Percentiles rank a stretch among this genome's conserved stretches.
These are phyloP conservation scores for Lignosus rhinocerotis DNA, from an alignment of 1,284 basidiomycete species.

Conservation along the genomic window DNA sequence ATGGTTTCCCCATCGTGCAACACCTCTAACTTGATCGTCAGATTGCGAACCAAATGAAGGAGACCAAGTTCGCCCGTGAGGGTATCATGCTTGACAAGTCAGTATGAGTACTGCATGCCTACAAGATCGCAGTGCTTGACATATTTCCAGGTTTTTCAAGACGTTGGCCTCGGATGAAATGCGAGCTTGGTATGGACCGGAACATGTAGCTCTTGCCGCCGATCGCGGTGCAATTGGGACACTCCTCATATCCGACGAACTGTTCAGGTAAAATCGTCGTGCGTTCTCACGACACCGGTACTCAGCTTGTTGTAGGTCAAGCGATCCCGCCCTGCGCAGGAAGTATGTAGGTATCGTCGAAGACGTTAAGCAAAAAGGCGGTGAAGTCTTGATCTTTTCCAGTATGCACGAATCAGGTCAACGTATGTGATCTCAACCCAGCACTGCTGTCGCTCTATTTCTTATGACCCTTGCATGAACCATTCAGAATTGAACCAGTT, in stretches of 20 bases:
- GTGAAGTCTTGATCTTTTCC: slow-evolving; percentile 94
- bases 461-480: no score
- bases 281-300: background rate
- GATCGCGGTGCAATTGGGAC: slow-evolving; percentile 94
- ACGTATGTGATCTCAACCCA: slow-evolving; percentile 53
- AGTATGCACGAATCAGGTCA: slow-evolving; percentile 99
- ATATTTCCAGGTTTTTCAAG: slow-evolving; percentile 81
- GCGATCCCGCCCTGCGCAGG: slow-evolving; percentile 74
- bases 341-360: slow-evolving; percentile 91
- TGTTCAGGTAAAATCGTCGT: slow-evolving; percentile 73
- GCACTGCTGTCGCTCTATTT: background rate
- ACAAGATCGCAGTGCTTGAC: background rate
- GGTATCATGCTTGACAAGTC: slow-evolving; percentile 89
- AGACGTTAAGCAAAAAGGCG: slow-evolving; percentile 85
- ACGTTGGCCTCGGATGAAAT: slow-evolving; percentile 94
- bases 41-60: slow-evolving; percentile 81
- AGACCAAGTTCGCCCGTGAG: slow-evolving; percentile 97
- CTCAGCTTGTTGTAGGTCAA: slow-evolving; percentile 47
- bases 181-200: slow-evolving; percentile 97
- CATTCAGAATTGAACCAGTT: slow-evolving; percentile 89
- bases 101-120: slow-evolving; percentile 17
- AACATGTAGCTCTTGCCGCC: slow-evolving; percentile 89
- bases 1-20: slow-evolving; percentile 2
- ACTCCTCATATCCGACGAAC: slow-evolving; percentile 91
- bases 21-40: slow-evolving; percentile 30